These are phyloP conservation scores for Sisymbrium altissimum DNA, from an alignment of 345 rosid species.

Conservation along the genomic window DNA sequence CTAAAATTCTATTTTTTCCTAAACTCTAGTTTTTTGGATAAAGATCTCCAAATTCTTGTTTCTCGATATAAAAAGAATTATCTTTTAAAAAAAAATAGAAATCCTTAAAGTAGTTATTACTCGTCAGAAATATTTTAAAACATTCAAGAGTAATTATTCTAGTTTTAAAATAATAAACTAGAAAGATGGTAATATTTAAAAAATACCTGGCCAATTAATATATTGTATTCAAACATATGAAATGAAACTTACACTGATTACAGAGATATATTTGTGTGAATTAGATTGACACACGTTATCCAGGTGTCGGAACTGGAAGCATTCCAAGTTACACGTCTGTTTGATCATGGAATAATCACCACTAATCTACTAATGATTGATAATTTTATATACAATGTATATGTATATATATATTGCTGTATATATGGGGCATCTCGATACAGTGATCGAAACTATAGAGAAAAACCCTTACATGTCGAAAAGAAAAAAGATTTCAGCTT, in stretches of 20 bases:
- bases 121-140: neutral
- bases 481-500: neutral
- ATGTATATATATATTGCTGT: neutral
- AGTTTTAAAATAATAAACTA: neutral
- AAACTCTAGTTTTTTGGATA: neutral
- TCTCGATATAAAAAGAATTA: neutral
- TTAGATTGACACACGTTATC: conserved; percentile 14
- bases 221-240: neutral
- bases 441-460: conserved; percentile 1
- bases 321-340: conserved; percentile 7
- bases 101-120: neutral
- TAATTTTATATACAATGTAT: neutral
- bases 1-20: too few species aligned
- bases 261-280: neutral
- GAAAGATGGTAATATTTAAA: neutral
- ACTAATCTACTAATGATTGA: conserved; percentile 8
- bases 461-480: neutral
- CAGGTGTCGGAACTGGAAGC: neutral
- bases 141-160: neutral
- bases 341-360: neutral
- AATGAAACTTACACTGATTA: neutral
- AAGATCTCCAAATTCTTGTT: neutral
- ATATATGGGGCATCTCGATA: conserved; percentile 4
- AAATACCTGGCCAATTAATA: neutral
- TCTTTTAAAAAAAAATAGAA: neutral